Evolutionary conservation across 106 monocot genomes (phyloP), one percentile per base, ranked within the genome.

Genomic region (Dioscorea dumetorum): DNA sequence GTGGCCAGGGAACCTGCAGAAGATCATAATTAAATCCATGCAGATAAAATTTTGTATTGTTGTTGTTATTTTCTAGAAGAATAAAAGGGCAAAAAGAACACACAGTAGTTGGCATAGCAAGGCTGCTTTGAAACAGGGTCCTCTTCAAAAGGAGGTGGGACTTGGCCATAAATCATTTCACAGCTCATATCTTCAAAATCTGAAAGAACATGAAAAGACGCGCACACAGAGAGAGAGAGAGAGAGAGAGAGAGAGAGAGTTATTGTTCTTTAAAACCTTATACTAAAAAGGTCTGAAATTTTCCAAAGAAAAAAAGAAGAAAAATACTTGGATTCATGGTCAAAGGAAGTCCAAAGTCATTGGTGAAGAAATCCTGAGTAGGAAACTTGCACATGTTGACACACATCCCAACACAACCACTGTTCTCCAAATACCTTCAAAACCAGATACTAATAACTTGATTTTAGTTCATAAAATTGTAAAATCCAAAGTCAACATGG

Each of bases 141-240:
- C 64, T 97, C 88, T 69, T 91, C 91, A 56, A 97, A 82, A 41
- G 86, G 79, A 28, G 95, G 91, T 8, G 95, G 95, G 0, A 77
- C 63, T 74, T 97, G 95, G 5, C 95, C 95, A 73, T 91, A 97
- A 49, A 97, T 71, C 95, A 97, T 97, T 15, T 97, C 95, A 77
- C 95, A 97, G 65, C 95, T 97, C 95, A 97, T 97, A 67, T 97
- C 95, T 82, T 97, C 95, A 74, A 97, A 97, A 88, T 97, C 94
- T 95, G 78, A 70, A 71, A 19, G 2, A 4, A 41, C 7, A 33
- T 63, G 14, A 14, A 54, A 54, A 54, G 3, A 54, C 3, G 3
- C 1, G 28, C 1, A 28, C 28, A 28, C 28, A 28, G 28, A 28
- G n/a, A n/a, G n/a, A n/a, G n/a, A n/a, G n/a, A n/a, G n/a, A n/a